Base-by-base conservation (phyloP, 352 stramenopile species). In the Phytophthora multivora region DNA sequence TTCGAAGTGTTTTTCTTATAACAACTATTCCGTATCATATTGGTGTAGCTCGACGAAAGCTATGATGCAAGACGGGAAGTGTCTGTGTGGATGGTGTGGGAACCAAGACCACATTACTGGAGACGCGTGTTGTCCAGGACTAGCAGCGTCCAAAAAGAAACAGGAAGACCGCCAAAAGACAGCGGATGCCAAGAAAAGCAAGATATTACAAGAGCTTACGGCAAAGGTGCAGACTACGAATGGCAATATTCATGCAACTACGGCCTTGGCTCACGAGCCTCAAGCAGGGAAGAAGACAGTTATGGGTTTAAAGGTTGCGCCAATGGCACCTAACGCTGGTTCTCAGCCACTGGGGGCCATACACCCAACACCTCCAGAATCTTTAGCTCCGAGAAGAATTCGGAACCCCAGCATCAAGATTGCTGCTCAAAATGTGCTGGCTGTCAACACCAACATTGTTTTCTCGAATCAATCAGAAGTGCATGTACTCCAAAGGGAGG, bases 1-100 rank as follows among this genome's bases (percentile, higher is more conserved):
- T 33, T 33, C 0, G n/a, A n/a, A n/a, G 10, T 23, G 21, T 23
- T 1, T 23, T 23, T n/a, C n/a, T 10, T 31, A 8, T 9, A 11
- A 9, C 9, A 3, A 9, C 9, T 33, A 33, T 13, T 25, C 23
- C 19, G 48, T 26, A n/a, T n/a, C n/a, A n/a, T n/a, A n/a, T n/a
- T n/a, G 21, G 11, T 18, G 53, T 18, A 94, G 86, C 23, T 89
- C 86, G 0, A 93, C 86, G 5, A 90, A 88, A 41, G 73, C 75
- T 19, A 93, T 94, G 86, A 93, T 94, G 86, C 76, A 87, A 58
- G 83, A 94, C 36, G 86, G 80, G n/a, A 84, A 88, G 49, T 91
- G 83, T 31, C 75, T 91, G 33, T 94, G 86, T 39, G 80, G 80
- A 9, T 94, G 86, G 86, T 94, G 86, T 41, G 86, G 86, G 26